Percentiles rank a stretch among this genome's conserved stretches.
Conservation (phyloP, 306 rosid genomes). For the Abrus precatorius region DNA sequence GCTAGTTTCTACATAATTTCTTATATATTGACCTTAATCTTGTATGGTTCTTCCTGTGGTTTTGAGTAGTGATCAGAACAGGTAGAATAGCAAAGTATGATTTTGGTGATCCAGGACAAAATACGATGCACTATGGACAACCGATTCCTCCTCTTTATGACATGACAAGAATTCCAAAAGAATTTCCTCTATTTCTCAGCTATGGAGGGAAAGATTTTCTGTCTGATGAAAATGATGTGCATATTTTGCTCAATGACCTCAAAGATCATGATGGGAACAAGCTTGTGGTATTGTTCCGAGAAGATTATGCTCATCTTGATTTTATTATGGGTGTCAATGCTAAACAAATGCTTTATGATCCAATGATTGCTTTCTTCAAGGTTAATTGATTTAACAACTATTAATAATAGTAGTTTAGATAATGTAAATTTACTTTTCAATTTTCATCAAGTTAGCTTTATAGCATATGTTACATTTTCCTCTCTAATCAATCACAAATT, state of each 20-base stretch:
- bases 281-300: slow-evolving; percentile 50
- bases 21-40: neutral
- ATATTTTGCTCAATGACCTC: slow-evolving; percentile 59
- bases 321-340: slow-evolving; percentile 66
- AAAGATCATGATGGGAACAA: slow-evolving; percentile 58
- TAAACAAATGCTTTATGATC: slow-evolving; percentile 62
- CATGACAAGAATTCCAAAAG: slow-evolving; percentile 62
- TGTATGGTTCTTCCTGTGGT: neutral
- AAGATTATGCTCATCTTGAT: slow-evolving; percentile 76
- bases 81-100: slow-evolving; percentile 65
- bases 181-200: slow-evolving; percentile 64
- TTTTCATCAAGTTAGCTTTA: too few relatives aligned
- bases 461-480: too few relatives aligned
- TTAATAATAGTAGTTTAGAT: neutral
- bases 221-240: slow-evolving; percentile 64
- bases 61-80: slow-evolving; percentile 64
- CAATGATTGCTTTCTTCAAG: slow-evolving; percentile 60
- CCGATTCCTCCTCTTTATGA: slow-evolving; percentile 66
- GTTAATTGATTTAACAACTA: slow-evolving; percentile 38
- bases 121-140: slow-evolving; percentile 63
- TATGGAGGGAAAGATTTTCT: slow-evolving; percentile 67
- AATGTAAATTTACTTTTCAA: neutral
- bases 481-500: too few relatives aligned
- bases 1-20: neutral
- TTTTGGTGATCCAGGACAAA: slow-evolving; percentile 47